These are phyloP conservation scores for Fraxinus angustifolia DNA, from an alignment of 305 asterid species.

Conservation along the genomic window DNA sequence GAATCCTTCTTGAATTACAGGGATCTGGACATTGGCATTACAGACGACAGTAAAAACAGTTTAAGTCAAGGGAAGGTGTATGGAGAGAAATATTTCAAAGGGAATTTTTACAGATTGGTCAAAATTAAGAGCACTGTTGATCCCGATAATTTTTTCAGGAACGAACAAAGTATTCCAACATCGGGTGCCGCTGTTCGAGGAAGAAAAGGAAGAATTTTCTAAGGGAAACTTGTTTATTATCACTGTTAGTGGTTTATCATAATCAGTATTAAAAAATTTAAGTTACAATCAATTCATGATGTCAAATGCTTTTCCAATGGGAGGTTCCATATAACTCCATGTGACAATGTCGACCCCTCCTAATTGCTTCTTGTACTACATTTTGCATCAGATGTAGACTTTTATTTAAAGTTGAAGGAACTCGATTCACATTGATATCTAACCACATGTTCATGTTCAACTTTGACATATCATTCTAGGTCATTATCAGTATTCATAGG, in stretches of 20 bases:
- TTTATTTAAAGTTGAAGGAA: background rate
- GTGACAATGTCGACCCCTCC: background rate
- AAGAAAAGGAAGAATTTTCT: conserved; percentile 20
- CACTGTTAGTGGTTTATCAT: background rate
- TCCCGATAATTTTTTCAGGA: conserved; percentile 57
- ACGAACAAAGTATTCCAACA: conserved; percentile 62
- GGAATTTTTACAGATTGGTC: conserved; percentile 52
- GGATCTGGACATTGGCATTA: conserved; percentile 53
- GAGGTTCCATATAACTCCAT: background rate
- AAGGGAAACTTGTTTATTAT: background rate
- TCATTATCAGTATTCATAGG: background rate
- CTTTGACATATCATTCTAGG: background rate
- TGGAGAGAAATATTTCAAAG: conserved; percentile 57
- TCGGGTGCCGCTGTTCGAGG: conserved; percentile 22
- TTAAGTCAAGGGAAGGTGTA: conserved; percentile 37
- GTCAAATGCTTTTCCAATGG: background rate
- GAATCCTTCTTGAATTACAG: conserved; percentile 58
- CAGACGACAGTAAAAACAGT: conserved; percentile 42
- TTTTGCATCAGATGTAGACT: background rate
- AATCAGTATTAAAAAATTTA: background rate
- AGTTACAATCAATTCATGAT: background rate
- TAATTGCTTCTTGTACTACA: background rate
- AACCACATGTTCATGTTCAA: background rate
- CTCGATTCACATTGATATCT: background rate
- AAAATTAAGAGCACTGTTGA: conserved; percentile 50